Evolutionary conservation across 2,329 filamentous ascomycete species (phyloP).

Genomic region (Trichoderma cornu-damae): DNA sequence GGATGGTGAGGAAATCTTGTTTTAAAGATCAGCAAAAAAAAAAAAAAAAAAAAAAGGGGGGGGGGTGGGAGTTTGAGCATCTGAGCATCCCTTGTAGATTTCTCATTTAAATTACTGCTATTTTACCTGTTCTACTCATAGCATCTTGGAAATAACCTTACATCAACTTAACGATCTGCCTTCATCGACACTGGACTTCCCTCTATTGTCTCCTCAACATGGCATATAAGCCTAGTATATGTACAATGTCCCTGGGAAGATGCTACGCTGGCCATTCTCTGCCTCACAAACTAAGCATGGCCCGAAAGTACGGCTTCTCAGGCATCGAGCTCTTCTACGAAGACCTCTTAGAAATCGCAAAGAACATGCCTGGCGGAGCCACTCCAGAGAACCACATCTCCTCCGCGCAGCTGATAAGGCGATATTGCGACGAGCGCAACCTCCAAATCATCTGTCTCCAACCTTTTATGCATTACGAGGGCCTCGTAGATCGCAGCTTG

Average conservation of each 20-base stretch:
- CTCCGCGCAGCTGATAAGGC: slow-evolving; percentile 53
- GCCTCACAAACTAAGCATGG: slow-evolving; percentile 61
- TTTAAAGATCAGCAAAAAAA: background rate
- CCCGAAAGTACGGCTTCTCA: slow-evolving; percentile 57
- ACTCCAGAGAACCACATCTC: slow-evolving; percentile 43
- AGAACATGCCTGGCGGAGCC: slow-evolving; percentile 38
- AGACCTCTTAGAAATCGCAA: slow-evolving; percentile 60
- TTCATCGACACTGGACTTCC: too few relatives aligned
- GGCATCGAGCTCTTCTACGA: slow-evolving; percentile 76
- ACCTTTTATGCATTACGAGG: slow-evolving; percentile 75
- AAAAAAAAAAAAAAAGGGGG: too few relatives aligned
- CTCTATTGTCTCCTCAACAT: background rate
- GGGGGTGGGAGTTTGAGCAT: too few relatives aligned
- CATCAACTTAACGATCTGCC: too few relatives aligned
- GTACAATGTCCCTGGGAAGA: slow-evolving; percentile 71
- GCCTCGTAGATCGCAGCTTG: slow-evolving; percentile 57
- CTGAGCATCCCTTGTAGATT: background rate
- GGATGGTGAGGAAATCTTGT: background rate
- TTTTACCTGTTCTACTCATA: background rate
- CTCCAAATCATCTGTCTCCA: slow-evolving; percentile 63
- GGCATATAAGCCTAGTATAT: slow-evolving; percentile 55
- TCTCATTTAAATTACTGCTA: background rate
- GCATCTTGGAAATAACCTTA: background rate
- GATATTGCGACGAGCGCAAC: slow-evolving; percentile 50
- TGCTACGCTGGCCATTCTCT: slow-evolving; percentile 63